These are phyloP conservation scores for Kentomonas sorsogonicus DNA, from an alignment of 208 protist genomes.

Conservation along the genomic window DNA sequence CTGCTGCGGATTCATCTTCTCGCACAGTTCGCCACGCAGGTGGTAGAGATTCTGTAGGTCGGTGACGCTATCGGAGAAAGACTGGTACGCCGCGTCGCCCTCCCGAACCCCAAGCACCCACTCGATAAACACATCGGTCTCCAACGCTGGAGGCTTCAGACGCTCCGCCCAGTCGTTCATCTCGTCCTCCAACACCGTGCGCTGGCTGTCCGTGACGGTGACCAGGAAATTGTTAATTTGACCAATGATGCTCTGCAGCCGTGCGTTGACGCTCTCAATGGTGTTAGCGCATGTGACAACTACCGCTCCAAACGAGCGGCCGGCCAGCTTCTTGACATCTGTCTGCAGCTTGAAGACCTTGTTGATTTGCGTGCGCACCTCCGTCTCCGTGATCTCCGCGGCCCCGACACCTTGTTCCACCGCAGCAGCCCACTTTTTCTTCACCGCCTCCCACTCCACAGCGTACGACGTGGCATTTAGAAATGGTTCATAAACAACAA, in stretches of 20 bases:
- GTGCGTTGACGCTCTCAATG: conserved; percentile 13
- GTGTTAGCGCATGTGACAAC: conserved; percentile 30
- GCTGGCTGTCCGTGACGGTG: conserved; percentile 25
- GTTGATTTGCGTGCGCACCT: conserved; percentile 35
- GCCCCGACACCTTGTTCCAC: too few relatives aligned
- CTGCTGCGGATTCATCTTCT: conserved; percentile 13
- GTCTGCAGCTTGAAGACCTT: conserved; percentile 31
- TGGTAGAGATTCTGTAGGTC: conserved; percentile 46
- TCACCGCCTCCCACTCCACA: conserved; percentile 29
- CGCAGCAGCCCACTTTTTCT: too few relatives aligned
- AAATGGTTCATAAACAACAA: conserved; percentile 25
- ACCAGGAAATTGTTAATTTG: conserved; percentile 33
- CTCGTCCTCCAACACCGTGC: conserved; percentile 20
- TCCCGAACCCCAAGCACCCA: conserved; percentile 41
- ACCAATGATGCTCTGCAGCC: conserved; percentile 32
- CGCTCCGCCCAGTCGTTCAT: conserved; percentile 23
- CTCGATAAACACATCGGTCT: conserved; percentile 30
- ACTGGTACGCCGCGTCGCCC: conserved; percentile 24
- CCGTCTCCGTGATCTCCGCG: conserved; percentile 26
- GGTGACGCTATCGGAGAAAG: conserved; percentile 26
- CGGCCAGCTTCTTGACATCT: conserved; percentile 38
- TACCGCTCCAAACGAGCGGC: conserved; percentile 33
- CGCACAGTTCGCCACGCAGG: conserved; percentile 27
- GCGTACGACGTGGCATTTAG: conserved; percentile 20
- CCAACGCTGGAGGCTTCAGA: conserved; percentile 25